Evolutionary conservation across 2,329 filamentous ascomycete species (phyloP).

Genomic region (Pseudogymnoascus sp.): DNA sequence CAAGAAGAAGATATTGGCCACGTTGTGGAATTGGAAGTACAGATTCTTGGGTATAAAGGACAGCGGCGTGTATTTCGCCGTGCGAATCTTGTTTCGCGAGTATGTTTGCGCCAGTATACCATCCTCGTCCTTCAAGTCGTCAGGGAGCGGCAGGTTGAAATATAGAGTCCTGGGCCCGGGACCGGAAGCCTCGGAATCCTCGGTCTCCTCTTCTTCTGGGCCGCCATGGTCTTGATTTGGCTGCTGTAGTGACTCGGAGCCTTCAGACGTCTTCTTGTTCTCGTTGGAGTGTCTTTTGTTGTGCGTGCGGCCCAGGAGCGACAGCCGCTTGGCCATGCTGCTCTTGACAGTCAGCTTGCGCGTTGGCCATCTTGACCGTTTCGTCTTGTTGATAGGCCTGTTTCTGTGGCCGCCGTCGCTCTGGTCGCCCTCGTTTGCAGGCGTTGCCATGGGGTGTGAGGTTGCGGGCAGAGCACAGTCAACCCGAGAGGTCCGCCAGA

Average conservation of each 20-base stretch:
- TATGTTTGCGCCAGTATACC: slow-evolving; percentile 65
- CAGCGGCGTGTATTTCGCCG: slow-evolving; percentile 91
- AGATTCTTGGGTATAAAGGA: slow-evolving; percentile 95
- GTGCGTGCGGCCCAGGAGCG: slow-evolving; percentile 70
- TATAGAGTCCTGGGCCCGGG: slow-evolving; percentile 55
- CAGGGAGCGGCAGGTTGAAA: slow-evolving; percentile 78
- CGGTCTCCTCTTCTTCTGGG: slow-evolving; percentile 7
- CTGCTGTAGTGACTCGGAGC: slow-evolving; percentile 21
- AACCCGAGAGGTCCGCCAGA: too few relatives aligned
- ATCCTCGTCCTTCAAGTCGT: slow-evolving; percentile 69
- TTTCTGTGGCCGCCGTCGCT: slow-evolving; percentile 32
- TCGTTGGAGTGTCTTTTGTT: slow-evolving; percentile 58
- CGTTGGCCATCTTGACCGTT: slow-evolving; percentile 93
- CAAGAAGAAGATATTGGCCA: slow-evolving; percentile 97
- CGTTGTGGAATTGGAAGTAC: slow-evolving; percentile 96
- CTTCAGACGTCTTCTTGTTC: slow-evolving; percentile 55
- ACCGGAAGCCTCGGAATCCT: slow-evolving; percentile 21
- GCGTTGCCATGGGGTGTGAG: neutral
- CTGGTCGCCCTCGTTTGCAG: neutral
- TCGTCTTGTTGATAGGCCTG: slow-evolving; percentile 48
- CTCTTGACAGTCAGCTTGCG: slow-evolving; percentile 71
- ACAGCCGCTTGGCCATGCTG: slow-evolving; percentile 71
- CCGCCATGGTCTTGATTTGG: slow-evolving; percentile 15
- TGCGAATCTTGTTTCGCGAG: slow-evolving; percentile 91
- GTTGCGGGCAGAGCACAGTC: too few relatives aligned